A percentile compares a stretch with the other conserved stretches of the same genome.
phyloP scores from a whole-genome alignment of 805 yeast genomes.

The Yarrowia osloensis region DNA sequence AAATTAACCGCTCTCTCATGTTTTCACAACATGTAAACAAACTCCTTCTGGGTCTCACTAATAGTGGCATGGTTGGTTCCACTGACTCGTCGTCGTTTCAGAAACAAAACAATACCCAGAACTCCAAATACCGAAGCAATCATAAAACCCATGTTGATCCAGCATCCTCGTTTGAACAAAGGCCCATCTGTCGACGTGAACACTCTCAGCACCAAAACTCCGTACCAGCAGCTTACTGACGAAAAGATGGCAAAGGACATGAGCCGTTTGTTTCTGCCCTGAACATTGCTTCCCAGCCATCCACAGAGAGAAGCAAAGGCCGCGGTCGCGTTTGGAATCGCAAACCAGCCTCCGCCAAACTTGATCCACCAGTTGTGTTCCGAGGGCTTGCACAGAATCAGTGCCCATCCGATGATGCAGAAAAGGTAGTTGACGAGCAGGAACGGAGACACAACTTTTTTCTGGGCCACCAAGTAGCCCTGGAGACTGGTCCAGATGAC shows the following conservation, averaged over 20 bases:
- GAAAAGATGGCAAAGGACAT: not conserved
- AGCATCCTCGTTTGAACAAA: not conserved
- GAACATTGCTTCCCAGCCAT: not conserved
- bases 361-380: not conserved
- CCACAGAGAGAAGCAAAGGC: not conserved
- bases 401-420: not conserved
- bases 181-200: not conserved
- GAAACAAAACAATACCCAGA: not conserved
- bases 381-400: not conserved
- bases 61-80: not conserved
- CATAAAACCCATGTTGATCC: conserved; percentile 3
- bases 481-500: not conserved
- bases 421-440: not conserved
- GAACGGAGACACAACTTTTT: not conserved
- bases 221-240: not conserved
- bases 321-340: not conserved
- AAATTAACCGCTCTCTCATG: too few species aligned
- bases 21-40: not conserved
- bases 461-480: not conserved
- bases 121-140: not conserved
- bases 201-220: not conserved
- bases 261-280: not conserved
- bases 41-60: not conserved
- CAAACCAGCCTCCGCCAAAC: not conserved
- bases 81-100: not conserved